A percentile compares a stretch with the other conserved stretches of the same genome.
Conservation (phyloP, 176 grass and related monocot genomes). For the barley (Hordeum vulgare) region DNA sequence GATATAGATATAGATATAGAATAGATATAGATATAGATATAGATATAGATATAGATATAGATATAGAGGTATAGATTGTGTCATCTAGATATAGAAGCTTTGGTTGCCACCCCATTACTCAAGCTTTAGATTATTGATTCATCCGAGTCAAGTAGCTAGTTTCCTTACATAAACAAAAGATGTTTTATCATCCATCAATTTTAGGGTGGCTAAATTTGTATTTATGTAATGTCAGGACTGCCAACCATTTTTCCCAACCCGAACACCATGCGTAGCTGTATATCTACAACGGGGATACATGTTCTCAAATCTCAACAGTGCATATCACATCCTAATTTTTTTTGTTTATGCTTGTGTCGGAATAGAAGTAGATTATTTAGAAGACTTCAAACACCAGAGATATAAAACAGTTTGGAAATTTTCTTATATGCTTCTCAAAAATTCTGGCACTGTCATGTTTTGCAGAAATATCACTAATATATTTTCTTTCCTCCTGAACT, state of each 20-base stretch:
- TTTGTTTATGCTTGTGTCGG: neutral
- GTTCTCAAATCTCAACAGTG: neutral
- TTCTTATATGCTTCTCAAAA: neutral
- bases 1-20: too few relatives aligned
- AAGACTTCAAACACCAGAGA: neutral
- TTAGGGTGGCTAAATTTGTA: neutral
- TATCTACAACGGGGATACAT: neutral
- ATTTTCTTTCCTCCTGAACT: neutral
- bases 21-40: too few relatives aligned
- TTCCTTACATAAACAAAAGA: neutral
- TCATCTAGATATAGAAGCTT: neutral
- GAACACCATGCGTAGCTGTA: neutral
- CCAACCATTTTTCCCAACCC: neutral
- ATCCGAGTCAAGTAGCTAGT: neutral
- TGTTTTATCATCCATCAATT: neutral
- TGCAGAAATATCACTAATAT: neutral
- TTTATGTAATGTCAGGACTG: neutral
- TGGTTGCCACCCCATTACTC: neutral
- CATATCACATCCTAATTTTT: slow-evolving; percentile 3
- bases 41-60: too few relatives aligned
- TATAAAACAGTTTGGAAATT: neutral
- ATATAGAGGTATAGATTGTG: too few relatives aligned
- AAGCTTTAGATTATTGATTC: neutral
- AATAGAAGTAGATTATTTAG: neutral
- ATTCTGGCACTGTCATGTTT: neutral